Evolutionary conservation across 805 yeast species (phyloP), one percentile per base, ranked within the genome.

Genomic region (Kockiozyma suomiensis): DNA sequence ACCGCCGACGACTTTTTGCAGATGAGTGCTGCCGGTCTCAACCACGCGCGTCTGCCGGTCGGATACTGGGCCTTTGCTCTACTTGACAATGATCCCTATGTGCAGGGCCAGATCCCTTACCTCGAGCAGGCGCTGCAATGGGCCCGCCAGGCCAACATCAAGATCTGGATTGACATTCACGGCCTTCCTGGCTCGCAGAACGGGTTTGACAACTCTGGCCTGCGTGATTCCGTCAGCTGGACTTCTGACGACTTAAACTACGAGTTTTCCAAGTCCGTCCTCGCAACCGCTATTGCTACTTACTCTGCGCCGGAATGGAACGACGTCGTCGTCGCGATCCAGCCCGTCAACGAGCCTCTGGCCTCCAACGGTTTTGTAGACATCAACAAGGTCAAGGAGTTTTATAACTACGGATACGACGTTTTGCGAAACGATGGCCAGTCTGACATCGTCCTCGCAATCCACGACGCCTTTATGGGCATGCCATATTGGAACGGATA

Each of bases 161-260:
- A 85, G 70, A 96, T 84, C 26, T 90, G 96, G 97, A 81, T 91
- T 46, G 97, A 92, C 74, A 75, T 91, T 69, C 97, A 91, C 73
- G 97, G 97, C 61, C 96, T 87, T 19, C 94, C 96, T 37, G 97
- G 97, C 28, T 87, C 96, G 25, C 97, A 91, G 75, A 91, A 91
- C 72, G 97, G 97, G 13, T 91, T 91, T 70, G 97, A 92, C 74
- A 92, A 92, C 78, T 88, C 96, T 10, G 54, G 50, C 15, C 51
- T 21, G n/a, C 56, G 53, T 49, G 97, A 86, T 71, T 43, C 66
- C 2, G 68, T 78, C 48, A 72, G 72, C 3, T 90, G 87, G 83
- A 86, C 79, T 47, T 79, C 76, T 32, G 78, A 80, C 58, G 71
- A 68, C 28, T 21, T 33, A 7, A 84, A 86, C 69, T 75, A 80